Evolutionary conservation across 768 basidiomycete species (phyloP), one percentile per base, ranked within the genome.

Genomic region (Panaeolus papilionaceus): DNA sequence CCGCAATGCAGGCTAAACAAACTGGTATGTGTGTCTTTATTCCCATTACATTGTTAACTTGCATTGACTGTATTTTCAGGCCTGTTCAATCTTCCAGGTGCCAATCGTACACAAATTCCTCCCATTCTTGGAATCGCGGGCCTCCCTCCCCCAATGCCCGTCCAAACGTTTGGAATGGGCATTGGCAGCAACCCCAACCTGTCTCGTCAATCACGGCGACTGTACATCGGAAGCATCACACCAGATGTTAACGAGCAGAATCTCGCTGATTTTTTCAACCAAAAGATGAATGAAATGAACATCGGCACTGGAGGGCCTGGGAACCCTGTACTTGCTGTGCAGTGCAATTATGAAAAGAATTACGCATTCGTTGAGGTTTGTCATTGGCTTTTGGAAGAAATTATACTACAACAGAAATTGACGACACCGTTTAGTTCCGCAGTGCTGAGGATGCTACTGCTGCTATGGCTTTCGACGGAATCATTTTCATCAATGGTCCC

Each of bases 301-400:
- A 89, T 96, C 61, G 93, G 94, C 14, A 93, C 94, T 6, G 92
- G 90, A 37, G 88, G 86, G 20, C 88, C 93, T 26, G 95, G 94
- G 23, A 95, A 95, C 70, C 94, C 97, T 10, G 95, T 99, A 38
- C 85, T 96, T 38, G 92, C 92, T 20, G 95, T 98, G 5, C 95
- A 97, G 75, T 93, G 98, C 82, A 98, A 98, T 75, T 96, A 96
- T 74, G 98, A 99, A 79, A 99, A 99, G 85, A 96, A 95, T 73
- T 99, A 98, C 76, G 98, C 98, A 1, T 99, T 98, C 76, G 93
- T 99, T 64, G 98, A 99, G 85, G 97, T 97, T 76, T 70, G 85
- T 74, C 1, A 10, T 2, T 33, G 44, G 20, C 20, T 58, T 42
- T 42, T 38, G 33, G 33, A 33, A 33, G 33, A 18, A n/a, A 4